phyloP scores from a whole-genome alignment of 495 filamentous ascomycete genomes.

The Aspergillus conjunctus region DNA sequence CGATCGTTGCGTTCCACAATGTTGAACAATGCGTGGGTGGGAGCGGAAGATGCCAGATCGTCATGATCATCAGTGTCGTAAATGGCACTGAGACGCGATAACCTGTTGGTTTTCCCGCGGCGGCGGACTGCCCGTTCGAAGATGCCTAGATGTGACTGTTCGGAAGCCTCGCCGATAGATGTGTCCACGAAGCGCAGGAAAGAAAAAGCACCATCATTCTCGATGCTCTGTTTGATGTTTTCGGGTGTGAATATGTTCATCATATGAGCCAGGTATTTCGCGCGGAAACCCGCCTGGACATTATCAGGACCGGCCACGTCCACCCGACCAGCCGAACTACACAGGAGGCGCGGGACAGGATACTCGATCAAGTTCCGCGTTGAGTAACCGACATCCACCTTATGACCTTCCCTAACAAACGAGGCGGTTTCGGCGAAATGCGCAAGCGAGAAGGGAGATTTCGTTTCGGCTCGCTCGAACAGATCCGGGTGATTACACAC shows the following conservation, averaged over 20 bases:
- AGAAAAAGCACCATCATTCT: constrained; percentile 69
- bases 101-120: constrained; percentile 43
- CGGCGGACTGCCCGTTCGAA: constrained; percentile 67
- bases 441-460: constrained; percentile 78
- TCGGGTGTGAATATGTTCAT: constrained; percentile 89
- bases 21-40: constrained; percentile 76
- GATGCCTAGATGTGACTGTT: constrained; percentile 61
- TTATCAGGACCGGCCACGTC: constrained; percentile 78
- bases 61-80: constrained; percentile 62
- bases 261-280: constrained; percentile 70
- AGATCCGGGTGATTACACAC: constrained; percentile 98
- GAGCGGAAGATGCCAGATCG: constrained; percentile 48
- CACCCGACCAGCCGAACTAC: constrained; percentile 72
- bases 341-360: constrained; percentile 75
- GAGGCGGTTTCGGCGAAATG: constrained; percentile 93
- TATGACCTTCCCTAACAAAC: constrained; percentile 84
- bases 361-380: constrained; percentile 86
- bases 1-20: constrained; percentile 71
- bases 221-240: constrained; percentile 63
- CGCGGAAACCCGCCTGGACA: constrained; percentile 70
- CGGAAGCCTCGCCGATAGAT: constrained; percentile 70
- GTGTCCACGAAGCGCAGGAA: constrained; percentile 87
- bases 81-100: constrained; percentile 57
- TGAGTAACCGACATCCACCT: constrained; percentile 82
- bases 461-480: constrained; percentile 91